Evolutionary conservation across 2,329 filamentous ascomycete genomes (phyloP), one percentile per base, ranked within the genome.

Genomic region (Fusarium xyrophilum): DNA sequence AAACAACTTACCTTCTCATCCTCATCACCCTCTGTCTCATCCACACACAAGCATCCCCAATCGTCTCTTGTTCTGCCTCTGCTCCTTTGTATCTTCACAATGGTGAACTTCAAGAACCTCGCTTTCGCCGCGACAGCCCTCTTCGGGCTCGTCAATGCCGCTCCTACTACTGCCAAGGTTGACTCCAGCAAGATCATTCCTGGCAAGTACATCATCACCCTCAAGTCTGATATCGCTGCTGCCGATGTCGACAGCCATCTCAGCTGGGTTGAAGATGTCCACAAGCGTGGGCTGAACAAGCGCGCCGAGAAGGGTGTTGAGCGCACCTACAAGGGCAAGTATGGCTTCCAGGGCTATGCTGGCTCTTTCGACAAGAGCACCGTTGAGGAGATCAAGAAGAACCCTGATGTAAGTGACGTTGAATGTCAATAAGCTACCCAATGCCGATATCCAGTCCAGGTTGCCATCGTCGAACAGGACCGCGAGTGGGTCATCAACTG

Each of bases 171-270:
- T 35, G 60, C 61, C 11, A 64, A 70, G 51, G 63, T 59, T 28
- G 65, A 61, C 52, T 52, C 65, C 13, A 63, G 57, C 39, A 33
- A 70, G 33, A 58, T 79, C 55, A 68, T 81, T 46, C 72, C 79
- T 48, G 78, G 76, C 69, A 82, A 82, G 56, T 90, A 88, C 78
- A 88, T 90, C 69, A 83, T 90, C 38, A 86, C 89, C 50, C 88
- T 89, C 77, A 86, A 89, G 77, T 79, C 79, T 66, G 82, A 81
- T 54, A 80, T 81, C 67, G 77, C 77, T 51, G 75, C 80, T 21
- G 78, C 79, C 6, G 79, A 78, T 35, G 79, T 89, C 68, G 76
- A 80, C 39, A 77, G 78, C 46, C 84, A 88, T 74, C 74, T 86
- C 67, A 73, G 75, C 46, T 83, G 80, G 70, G 80, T 88, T 67